Evolutionary conservation across 2,329 filamentous ascomycete genomes (phyloP).

Genomic region (Lachnellula subtilissima): DNA sequence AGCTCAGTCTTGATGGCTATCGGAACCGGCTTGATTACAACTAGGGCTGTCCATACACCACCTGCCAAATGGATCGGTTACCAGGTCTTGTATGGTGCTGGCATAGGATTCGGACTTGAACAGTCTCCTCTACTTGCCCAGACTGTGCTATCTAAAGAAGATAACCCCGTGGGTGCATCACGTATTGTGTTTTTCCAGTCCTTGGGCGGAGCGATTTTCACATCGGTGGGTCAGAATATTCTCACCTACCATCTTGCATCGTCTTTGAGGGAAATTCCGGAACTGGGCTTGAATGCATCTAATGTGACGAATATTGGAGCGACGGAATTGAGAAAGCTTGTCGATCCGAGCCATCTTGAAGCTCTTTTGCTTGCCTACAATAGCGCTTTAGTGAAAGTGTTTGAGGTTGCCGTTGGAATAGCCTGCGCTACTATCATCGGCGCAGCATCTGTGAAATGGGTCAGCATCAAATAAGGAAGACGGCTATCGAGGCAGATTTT

Average conservation of each 20-base stretch:
- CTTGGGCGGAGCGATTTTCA: slow-evolving; percentile 54
- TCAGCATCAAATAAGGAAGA: too few relatives aligned
- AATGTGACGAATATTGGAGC: too few relatives aligned
- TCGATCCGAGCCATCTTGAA: too few relatives aligned
- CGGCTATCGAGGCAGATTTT: too few relatives aligned
- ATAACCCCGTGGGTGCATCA: slow-evolving; percentile 49
- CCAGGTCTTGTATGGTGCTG: slow-evolving; percentile 50
- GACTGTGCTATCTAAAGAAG: slow-evolving; percentile 49
- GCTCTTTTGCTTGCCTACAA: too few relatives aligned
- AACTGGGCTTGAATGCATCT: too few relatives aligned
- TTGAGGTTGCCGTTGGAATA: too few relatives aligned
- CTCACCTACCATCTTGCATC: slow-evolving; percentile 4
- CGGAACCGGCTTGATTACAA: slow-evolving; percentile 49
- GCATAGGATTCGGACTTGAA: slow-evolving; percentile 56
- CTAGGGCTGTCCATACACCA: slow-evolving; percentile 43
- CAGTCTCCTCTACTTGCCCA: slow-evolving; percentile 52
- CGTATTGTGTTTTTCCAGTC: slow-evolving; percentile 54
- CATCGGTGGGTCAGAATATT: slow-evolving; percentile 51
- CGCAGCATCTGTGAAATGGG: too few relatives aligned
- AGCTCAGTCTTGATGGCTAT: slow-evolving; percentile 39
- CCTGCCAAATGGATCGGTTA: slow-evolving; percentile 51
- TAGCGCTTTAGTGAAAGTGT: too few relatives aligned
- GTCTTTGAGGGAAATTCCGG: too few relatives aligned
- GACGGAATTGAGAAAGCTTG: too few relatives aligned
- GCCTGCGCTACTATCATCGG: too few relatives aligned